A percentile compares a stretch with the other conserved stretches of the same genome.
Conservation (phyloP, 2,329 filamentous ascomycete species). For the Epichloe elymi region DNA sequence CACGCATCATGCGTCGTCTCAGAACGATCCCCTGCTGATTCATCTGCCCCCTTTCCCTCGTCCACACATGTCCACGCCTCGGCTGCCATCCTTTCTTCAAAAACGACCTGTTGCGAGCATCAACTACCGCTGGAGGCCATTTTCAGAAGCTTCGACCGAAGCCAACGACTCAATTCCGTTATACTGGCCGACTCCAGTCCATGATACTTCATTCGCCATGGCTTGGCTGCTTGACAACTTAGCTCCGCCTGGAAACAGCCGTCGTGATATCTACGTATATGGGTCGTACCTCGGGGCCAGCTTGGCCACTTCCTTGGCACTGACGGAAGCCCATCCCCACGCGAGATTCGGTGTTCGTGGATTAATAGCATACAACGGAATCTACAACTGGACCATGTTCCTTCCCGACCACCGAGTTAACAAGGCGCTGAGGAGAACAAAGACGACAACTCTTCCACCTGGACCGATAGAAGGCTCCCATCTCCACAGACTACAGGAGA, state of each 20-base stretch:
- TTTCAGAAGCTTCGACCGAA: conserved; percentile 8
- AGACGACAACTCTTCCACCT: conserved; percentile 7
- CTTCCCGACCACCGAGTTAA: conserved; percentile 39
- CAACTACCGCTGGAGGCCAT: conserved; percentile 43
- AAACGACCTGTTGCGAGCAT: conserved; percentile 38
- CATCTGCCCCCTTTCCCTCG: conserved; percentile 39
- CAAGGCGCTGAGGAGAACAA: conserved; percentile 9
- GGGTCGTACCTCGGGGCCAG: conserved; percentile 45
- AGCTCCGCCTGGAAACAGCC: conserved; percentile 18
- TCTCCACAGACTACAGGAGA: conserved; percentile 23
- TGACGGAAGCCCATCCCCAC: conserved; percentile 39
- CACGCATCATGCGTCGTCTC: conserved; percentile 19
- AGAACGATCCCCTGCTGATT: conserved; percentile 32
- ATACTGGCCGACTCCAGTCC: conserved; percentile 43
- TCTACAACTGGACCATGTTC: conserved; percentile 53
- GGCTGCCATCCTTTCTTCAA: conserved; percentile 28
- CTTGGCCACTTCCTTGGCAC: conserved; percentile 41
- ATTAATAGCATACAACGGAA: conserved; percentile 42
- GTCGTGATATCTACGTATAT: conserved; percentile 32
- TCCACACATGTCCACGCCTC: conserved; percentile 10
- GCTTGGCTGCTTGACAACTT: conserved; percentile 36
- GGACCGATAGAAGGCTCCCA: conserved; percentile 20
- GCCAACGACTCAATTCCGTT: conserved; percentile 13
- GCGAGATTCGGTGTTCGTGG: conserved; percentile 35
- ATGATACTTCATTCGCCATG: conserved; percentile 43